These are phyloP conservation scores for Coccomyxa sp. DNA, from an alignment of 139 green algal genomes.

Conservation along the genomic window DNA sequence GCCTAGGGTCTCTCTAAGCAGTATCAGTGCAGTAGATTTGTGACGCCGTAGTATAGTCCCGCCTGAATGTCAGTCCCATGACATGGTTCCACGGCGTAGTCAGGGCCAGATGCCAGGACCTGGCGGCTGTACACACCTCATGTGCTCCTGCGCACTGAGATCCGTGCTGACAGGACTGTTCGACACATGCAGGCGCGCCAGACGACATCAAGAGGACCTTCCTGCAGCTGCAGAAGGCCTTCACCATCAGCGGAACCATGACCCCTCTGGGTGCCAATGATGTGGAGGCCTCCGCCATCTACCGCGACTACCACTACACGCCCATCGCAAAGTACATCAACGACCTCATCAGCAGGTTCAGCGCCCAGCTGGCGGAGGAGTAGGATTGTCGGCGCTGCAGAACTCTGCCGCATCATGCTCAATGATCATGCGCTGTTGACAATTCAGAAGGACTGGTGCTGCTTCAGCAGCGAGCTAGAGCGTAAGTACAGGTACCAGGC, in stretches of 20 bases:
- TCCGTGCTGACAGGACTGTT: too few species aligned
- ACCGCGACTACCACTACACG: slow-evolving; percentile 1
- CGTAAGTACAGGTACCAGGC: too few species aligned
- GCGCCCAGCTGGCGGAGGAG: neutral
- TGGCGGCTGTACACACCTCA: neutral
- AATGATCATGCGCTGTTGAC: neutral
- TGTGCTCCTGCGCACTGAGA: too few species aligned
- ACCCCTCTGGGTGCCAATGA: neutral
- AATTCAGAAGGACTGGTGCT: too few species aligned
- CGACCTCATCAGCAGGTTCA: neutral
- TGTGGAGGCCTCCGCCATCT: neutral
- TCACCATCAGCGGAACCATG: neutral
- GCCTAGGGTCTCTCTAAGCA: too few species aligned
- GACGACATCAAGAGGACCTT: neutral
- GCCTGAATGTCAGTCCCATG: too few species aligned
- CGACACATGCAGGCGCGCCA: neutral
- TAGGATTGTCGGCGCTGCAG: neutral
- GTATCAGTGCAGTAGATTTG: too few species aligned
- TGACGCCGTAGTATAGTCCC: too few species aligned
- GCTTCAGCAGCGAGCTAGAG: too few species aligned
- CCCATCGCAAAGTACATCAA: slow-evolving; percentile 3
- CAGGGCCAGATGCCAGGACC: neutral
- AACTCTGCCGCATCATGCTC: too few species aligned
- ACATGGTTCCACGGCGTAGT: too few species aligned
- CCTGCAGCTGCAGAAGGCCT: slow-evolving; percentile 5